Base-by-base conservation (phyloP, 1,139 yeast species). In the Wickerhamiella pararugosa region DNA sequence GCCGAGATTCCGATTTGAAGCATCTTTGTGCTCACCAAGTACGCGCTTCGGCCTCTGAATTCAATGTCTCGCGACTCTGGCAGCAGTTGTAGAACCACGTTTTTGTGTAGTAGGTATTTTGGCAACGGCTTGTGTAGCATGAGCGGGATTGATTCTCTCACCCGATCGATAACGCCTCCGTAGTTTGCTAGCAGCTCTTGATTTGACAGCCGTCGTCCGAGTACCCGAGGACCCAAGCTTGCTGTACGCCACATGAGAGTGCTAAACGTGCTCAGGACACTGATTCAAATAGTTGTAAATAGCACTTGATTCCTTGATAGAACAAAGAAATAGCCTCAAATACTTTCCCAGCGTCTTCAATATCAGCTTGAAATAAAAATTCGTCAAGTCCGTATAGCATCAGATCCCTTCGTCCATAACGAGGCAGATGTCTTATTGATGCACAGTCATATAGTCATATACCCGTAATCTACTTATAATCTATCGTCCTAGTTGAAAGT, bases 21-120 rank as follows among this genome's bases (percentile, higher is more conserved):
- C 30, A 57, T 44, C 39, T 61, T 63, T 46, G 65, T 51, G 0
- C 65, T 58, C 2, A 80, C 66, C 41, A 66, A 66, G 57, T 77
- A 79, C 6, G 79, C 67, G 5, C 67, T 66, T 29, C 64, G 65
- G 3, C 94, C 93, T 43, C 69, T 69, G 29, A 81, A 63, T 9
- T 65, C 62, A 4, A 93, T 90, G 25, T 78, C 56, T 47, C 71
- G 70, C 33, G 76, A 70, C 3, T 71, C 69, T 0, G 93, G 94
- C 43, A 79, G 67, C 4, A 83, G 61, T 31, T 81, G 62, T 27
- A 83, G 64, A n/a, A 67, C 59, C 6, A 83, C 66, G 33, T 73
- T 65, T 2, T 64, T 62, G 34, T 78, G 69, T 7, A 82, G 53
- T 7, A 69, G 52, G 2, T 62, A 58, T 37, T 67, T 63, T 1